phyloP scores from a whole-genome alignment of 2,329 filamentous ascomycete species.

The Pseudogymnoascus destructans region DNA sequence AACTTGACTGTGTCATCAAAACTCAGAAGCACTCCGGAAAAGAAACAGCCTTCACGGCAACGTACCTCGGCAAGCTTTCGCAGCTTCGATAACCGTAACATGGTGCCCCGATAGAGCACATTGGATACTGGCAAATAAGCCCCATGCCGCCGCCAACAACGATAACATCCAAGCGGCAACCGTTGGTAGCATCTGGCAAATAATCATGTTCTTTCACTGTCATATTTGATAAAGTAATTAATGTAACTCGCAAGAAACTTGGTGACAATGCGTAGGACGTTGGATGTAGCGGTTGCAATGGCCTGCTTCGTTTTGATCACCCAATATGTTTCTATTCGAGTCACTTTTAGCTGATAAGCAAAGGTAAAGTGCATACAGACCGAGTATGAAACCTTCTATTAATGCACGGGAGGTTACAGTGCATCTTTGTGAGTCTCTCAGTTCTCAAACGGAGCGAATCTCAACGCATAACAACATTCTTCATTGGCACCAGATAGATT shows the following conservation, averaged over 20 bases:
- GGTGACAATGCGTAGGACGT: neutral
- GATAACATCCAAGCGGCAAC: conserved; percentile 25
- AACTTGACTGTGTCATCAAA: conserved; percentile 22
- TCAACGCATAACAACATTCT: neutral
- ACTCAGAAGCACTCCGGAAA: neutral
- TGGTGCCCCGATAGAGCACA: conserved; percentile 25
- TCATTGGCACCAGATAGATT: neutral
- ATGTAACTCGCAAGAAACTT: neutral
- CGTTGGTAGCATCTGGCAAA: neutral
- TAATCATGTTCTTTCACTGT: neutral
- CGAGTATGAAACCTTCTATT: neutral
- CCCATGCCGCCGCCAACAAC: conserved; percentile 44
- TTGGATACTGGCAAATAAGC: conserved; percentile 32
- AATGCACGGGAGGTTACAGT: neutral
- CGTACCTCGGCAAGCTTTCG: conserved; percentile 30
- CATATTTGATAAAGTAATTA: neutral
- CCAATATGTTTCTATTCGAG: neutral
- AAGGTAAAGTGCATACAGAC: neutral
- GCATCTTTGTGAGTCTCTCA: neutral
- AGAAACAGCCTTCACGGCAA: neutral
- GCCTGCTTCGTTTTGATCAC: neutral
- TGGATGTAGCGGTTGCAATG: neutral
- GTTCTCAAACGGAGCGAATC: neutral
- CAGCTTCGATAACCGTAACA: conserved; percentile 32
- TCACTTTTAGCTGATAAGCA: neutral